Conservation (phyloP, 2,329 filamentous ascomycete species). For the Trichophyton schoenleinii region DNA sequence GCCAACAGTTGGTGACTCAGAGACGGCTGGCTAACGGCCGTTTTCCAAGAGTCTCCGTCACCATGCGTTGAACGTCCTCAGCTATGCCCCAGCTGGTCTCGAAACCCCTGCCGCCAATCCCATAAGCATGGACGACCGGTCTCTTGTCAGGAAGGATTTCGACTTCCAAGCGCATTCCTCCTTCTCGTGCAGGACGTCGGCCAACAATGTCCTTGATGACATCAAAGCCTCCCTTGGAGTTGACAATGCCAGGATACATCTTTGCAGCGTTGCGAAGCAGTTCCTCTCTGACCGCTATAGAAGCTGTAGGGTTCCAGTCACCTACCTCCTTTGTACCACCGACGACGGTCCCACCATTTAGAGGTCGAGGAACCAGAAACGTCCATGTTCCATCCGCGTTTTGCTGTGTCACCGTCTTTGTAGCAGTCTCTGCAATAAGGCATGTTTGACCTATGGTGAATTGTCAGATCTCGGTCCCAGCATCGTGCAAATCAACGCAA, state of each 20-base stretch:
- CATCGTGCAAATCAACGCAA: too few species aligned
- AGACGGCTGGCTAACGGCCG: not conserved
- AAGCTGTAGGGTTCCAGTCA: conserved; percentile 43
- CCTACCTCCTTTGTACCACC: conserved; percentile 53
- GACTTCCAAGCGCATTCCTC: conserved; percentile 41
- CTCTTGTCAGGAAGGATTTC: conserved; percentile 29
- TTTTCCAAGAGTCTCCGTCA: conserved; percentile 17
- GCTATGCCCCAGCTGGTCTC: conserved; percentile 51
- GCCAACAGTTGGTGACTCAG: not conserved
- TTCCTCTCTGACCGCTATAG: conserved; percentile 33
- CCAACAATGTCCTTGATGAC: conserved; percentile 37
- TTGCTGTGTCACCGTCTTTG: conserved; percentile 45
- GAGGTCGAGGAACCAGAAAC: conserved; percentile 50
- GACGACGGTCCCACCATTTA: conserved; percentile 52
- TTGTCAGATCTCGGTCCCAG: not conserved
- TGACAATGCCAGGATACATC: conserved; percentile 30
- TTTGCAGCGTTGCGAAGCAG: conserved; percentile 36
- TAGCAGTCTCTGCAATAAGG: conserved; percentile 34
- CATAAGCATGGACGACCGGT: conserved; percentile 44
- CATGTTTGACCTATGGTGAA: conserved; percentile 32
- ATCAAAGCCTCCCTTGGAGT: conserved; percentile 27
- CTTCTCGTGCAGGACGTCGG: conserved; percentile 33
- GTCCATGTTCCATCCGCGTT: conserved; percentile 51
- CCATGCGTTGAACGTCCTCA: conserved; percentile 35
- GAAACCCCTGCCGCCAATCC: conserved; percentile 48